Percentiles rank a stretch among this genome's conserved stretches.
phyloP scores from a whole-genome alignment of 495 filamentous ascomycete genomes.

The Penicillium samsonianum region DNA sequence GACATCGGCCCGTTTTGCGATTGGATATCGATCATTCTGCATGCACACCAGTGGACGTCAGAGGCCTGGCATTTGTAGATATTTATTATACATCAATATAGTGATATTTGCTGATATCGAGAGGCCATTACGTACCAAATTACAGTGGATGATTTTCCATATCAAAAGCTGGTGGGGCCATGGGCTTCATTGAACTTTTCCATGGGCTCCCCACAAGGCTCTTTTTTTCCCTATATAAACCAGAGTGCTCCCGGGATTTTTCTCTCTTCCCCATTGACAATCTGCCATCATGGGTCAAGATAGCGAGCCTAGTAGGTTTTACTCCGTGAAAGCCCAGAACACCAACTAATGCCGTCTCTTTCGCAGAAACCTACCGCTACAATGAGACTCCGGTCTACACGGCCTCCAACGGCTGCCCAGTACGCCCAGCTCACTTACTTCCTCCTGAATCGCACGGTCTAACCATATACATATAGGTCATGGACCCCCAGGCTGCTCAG shows the following conservation, averaged over 20 bases:
- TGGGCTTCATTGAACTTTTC: neutral
- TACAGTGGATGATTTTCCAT: neutral
- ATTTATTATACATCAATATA: too few relatives aligned
- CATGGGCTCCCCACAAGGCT: neutral
- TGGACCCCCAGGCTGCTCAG: slow-evolving; percentile 59
- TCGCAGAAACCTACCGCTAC: slow-evolving; percentile 52
- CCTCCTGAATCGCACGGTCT: slow-evolving; percentile 2
- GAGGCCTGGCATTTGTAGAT: neutral
- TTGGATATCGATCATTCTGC: neutral
- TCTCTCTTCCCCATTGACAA: neutral
- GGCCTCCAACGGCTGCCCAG: slow-evolving; percentile 57
- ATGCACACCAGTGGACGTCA: too few relatives aligned
- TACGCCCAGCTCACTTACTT: slow-evolving; percentile 16
- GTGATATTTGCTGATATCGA: neutral
- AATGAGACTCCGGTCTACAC: slow-evolving; percentile 59
- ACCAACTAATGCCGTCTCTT: neutral
- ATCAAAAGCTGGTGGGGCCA: slow-evolving; percentile 1
- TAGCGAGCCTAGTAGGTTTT: slow-evolving; percentile 17
- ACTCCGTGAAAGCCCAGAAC: neutral
- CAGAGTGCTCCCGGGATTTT: neutral
- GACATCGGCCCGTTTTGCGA: neutral
- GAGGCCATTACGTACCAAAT: neutral
- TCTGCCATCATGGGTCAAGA: slow-evolving; percentile 23
- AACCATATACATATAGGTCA: slow-evolving; percentile 36
- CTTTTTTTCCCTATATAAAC: slow-evolving; percentile 1